These are phyloP conservation scores for Cytospora piceicola DNA, from an alignment of 2,329 filamentous ascomycete genomes.

Conservation along the genomic window DNA sequence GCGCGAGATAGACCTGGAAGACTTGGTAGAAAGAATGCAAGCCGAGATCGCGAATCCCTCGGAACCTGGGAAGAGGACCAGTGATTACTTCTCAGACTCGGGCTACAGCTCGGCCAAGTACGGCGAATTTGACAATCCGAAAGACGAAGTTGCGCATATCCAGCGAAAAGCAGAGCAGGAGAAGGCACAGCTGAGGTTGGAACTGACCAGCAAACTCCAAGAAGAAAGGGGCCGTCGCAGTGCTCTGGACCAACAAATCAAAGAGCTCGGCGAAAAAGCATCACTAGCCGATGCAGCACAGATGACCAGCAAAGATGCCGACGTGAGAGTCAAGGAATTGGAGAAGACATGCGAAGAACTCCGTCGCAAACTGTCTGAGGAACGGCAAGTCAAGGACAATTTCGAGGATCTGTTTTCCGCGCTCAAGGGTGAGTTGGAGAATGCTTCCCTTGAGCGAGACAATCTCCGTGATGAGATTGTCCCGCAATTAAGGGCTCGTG, in stretches of 20 bases:
- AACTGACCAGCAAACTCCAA: conserved; percentile 83
- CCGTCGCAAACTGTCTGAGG: conserved; percentile 79
- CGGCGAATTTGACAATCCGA: conserved; percentile 65
- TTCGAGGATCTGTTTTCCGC: conserved; percentile 90
- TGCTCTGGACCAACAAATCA: conserved; percentile 81
- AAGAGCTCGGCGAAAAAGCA: conserved; percentile 77
- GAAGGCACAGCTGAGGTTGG: conserved; percentile 81
- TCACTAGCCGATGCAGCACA: conserved; percentile 62
- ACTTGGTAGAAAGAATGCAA: conserved; percentile 86
- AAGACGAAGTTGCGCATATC: conserved; percentile 78
- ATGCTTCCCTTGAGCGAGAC: conserved; percentile 84
- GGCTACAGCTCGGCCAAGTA: conserved; percentile 84
- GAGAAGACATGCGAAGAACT: conserved; percentile 82
- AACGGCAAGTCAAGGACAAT: conserved; percentile 85
- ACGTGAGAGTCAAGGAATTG: conserved; percentile 72
- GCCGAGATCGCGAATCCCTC: conserved; percentile 68
- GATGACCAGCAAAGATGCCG: conserved; percentile 60
- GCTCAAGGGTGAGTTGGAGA: conserved; percentile 80
- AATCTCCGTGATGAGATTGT: conserved; percentile 88
- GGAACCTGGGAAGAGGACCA: conserved; percentile 72
- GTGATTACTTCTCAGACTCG: conserved; percentile 98
- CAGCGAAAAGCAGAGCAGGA: conserved; percentile 88
- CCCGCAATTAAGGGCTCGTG: conserved; percentile 73
- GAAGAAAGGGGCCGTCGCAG: conserved; percentile 79
- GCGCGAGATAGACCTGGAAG: conserved; percentile 94